These are phyloP conservation scores for Stemphylium vesicarium DNA, from an alignment of 2,329 filamentous ascomycete species.

Conservation along the genomic window DNA sequence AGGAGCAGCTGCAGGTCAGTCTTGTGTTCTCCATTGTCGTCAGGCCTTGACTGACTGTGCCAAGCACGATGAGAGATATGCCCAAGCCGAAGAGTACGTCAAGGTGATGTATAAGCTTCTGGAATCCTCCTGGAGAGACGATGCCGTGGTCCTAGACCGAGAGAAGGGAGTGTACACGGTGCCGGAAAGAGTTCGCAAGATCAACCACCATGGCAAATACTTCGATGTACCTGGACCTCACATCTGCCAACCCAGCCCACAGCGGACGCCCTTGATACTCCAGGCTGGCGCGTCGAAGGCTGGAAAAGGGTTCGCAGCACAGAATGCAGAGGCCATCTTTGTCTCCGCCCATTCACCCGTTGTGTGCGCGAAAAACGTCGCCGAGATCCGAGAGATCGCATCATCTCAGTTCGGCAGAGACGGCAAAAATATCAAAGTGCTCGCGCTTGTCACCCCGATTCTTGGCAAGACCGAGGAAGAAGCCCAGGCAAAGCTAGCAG, in stretches of 20 bases:
- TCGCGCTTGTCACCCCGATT: constrained; percentile 70
- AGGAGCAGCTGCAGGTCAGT: constrained; percentile 62
- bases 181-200: constrained; percentile 64
- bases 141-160: constrained; percentile 68
- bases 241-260: constrained; percentile 69
- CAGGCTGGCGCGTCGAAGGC: constrained; percentile 73
- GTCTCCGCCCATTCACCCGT: constrained; percentile 69
- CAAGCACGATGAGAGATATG: constrained; percentile 71
- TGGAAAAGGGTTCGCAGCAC: constrained; percentile 70
- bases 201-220: constrained; percentile 72
- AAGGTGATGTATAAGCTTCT: constrained; percentile 72
- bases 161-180: constrained; percentile 66
- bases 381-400: constrained; percentile 67
- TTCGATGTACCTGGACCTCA: constrained; percentile 68
- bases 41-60: constrained; percentile 53
- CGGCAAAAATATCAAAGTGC: constrained; percentile 67
- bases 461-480: constrained; percentile 70
- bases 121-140: constrained; percentile 70
- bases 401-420: constrained; percentile 62
- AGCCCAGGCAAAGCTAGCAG: constrained; percentile 67
- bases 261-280: constrained; percentile 71
- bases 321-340: constrained; percentile 75
- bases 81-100: constrained; percentile 72
- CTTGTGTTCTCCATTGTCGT: constrained; percentile 60
- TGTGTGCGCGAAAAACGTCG: constrained; percentile 66